Percentiles rank a stretch among this genome's conserved stretches.
Conservation (phyloP, 805 yeast genomes). For the Candida maesae region DNA sequence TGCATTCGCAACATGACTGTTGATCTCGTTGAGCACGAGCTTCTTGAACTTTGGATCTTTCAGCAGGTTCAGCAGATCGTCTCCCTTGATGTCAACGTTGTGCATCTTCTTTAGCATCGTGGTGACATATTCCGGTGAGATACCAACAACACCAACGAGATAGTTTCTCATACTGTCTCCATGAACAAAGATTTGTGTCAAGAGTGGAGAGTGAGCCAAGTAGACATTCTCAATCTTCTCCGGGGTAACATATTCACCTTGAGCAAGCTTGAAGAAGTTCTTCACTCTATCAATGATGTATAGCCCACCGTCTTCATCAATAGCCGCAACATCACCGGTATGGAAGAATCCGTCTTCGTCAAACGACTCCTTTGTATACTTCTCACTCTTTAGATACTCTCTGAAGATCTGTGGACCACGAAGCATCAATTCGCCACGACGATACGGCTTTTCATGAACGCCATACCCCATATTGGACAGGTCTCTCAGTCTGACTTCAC, state of each 20-base stretch:
- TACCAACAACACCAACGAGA: conserved; percentile 62
- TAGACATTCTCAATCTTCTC: conserved; percentile 69
- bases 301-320: conserved; percentile 50
- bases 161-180: conserved; percentile 58
- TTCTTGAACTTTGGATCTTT: conserved; percentile 21
- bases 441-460: conserved; percentile 32
- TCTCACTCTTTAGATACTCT: conserved; percentile 50
- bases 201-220: conserved; percentile 45
- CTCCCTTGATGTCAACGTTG: conserved; percentile 10
- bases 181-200: conserved; percentile 56
- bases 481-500: conserved; percentile 57
- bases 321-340: conserved; percentile 61
- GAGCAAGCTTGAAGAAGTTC: conserved; percentile 67
- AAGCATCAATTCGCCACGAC: conserved; percentile 57
- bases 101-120: conserved; percentile 17
- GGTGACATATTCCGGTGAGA: conserved; percentile 40
- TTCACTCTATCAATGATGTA: conserved; percentile 69
- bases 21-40: conserved; percentile 18
- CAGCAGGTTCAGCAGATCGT: conserved; percentile 14
- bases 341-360: conserved; percentile 60
- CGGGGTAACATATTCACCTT: conserved; percentile 72
- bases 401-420: conserved; percentile 61
- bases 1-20: conserved; percentile 20
- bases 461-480: conserved; percentile 57
- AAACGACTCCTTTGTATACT: conserved; percentile 49